Percentiles rank a stretch among this genome's conserved stretches.
Evolutionary conservation across 441 rosid genomes (phyloP).

Genomic region (Pelargonium cotyledonis): DNA sequence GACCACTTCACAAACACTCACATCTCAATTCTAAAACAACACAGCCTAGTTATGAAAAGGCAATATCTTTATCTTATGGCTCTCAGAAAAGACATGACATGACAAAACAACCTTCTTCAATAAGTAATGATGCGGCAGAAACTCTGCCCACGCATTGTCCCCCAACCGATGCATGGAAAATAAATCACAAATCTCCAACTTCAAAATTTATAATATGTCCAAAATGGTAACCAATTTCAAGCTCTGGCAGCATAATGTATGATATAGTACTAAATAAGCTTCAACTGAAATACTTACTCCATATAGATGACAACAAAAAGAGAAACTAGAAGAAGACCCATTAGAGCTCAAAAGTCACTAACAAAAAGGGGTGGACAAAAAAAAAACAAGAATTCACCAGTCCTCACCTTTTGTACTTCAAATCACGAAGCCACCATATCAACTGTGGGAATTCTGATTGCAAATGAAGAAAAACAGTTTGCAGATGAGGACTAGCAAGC

Average conservation of each 20-base stretch:
- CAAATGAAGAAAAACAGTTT: constrained; percentile 25
- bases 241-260: not conserved
- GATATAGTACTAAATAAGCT: not conserved
- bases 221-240: not conserved
- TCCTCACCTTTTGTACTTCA: constrained; percentile 58
- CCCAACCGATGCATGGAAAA: too few species aligned
- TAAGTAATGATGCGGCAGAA: too few species aligned
- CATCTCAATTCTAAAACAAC: not conserved
- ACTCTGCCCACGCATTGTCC: too few species aligned
- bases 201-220: not conserved
- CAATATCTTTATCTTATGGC: not conserved
- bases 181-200: not conserved
- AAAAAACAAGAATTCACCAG: not conserved
- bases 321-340: not conserved
- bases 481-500: constrained; percentile 83
- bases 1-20: not conserved
- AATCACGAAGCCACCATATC: constrained; percentile 63
- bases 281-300: too few species aligned
- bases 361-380: too few species aligned
- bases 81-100: too few species aligned
- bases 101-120: too few species aligned
- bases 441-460: constrained; percentile 43
- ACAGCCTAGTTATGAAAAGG: not conserved
- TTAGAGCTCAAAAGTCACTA: not conserved
- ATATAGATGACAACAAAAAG: too few species aligned